Evolutionary conservation across 495 filamentous ascomycete genomes (phyloP), one percentile per base, ranked within the genome.

Genomic region (Neurospora sp.): DNA sequence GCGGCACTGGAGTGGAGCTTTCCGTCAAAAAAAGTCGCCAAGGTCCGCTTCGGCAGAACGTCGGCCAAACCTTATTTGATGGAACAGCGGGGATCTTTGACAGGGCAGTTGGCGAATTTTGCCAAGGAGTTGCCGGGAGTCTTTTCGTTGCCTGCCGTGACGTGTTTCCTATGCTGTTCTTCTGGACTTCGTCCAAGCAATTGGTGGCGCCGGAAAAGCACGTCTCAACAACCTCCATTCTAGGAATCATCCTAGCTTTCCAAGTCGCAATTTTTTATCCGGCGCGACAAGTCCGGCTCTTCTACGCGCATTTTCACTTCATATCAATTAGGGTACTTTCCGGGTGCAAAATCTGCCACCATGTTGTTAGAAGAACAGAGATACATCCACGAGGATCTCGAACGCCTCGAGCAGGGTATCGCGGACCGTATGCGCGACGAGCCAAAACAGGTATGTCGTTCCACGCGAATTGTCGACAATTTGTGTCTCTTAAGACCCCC

Each of bases 361-460:
- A 96, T 96, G 93, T 82, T 96, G 74, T 84, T 97, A 71, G 96
- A 99, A 85, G 94, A 98, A 73, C 92, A 98, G 82, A 87, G 96
- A 77, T 94, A 92, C 78, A 87, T 97, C 74, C 95, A 97, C 75
- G 96, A 99, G 88, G 95, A 98, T 81, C 85, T 98, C 23, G 96
- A 99, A 86, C 88, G 96, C 74, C 86, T 98, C 70, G 96, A 98
- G 84, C 93, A 96, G 82, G 96, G 93, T 40, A 92, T 98, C 77
- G 92, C 92, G 31, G 96, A 98, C 80, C 91, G 95, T 74, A 88
- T 94, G 70, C 86, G 91, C 60, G 93, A 97, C 73, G 93, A 98
- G 72, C 95, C 95, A 35, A 92, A 91, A 84, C 91, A 94, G 79
- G 95, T 96, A 85, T 79, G 90, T 88, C 39, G 6, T 16, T 35